These are phyloP conservation scores for Annona squamosa DNA, from an alignment of 164 flowering plant species.

Conservation along the genomic window DNA sequence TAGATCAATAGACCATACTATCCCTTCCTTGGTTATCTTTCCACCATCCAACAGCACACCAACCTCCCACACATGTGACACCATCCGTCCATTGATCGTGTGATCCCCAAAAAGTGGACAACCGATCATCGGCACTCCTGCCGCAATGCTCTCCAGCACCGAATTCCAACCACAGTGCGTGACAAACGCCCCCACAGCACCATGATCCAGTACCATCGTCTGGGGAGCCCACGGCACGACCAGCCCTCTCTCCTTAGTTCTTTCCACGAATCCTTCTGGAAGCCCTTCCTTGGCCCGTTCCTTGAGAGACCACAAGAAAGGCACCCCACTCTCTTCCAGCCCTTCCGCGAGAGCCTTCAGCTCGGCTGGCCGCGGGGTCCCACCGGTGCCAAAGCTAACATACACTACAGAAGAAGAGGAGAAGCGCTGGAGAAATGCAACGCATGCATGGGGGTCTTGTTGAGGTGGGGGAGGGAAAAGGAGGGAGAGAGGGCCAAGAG, in stretches of 20 bases:
- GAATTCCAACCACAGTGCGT: slow-evolving; percentile 35
- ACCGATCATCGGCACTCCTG: slow-evolving; percentile 29
- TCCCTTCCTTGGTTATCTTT: slow-evolving; percentile 13
- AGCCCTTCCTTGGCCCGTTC: slow-evolving; percentile 1
- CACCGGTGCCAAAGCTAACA: slow-evolving; percentile 45
- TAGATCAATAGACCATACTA: slow-evolving; percentile 7
- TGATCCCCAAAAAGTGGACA: slow-evolving; percentile 30
- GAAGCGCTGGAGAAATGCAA: slow-evolving; percentile 36
- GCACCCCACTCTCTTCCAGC: slow-evolving; percentile 20
- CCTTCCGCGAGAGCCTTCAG: slow-evolving; percentile 25
- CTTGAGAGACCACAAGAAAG: slow-evolving; percentile 24
- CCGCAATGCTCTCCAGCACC: slow-evolving; percentile 22
- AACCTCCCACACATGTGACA: slow-evolving; percentile 14
- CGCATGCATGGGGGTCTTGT: slow-evolving; percentile 25
- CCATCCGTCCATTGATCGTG: slow-evolving; percentile 11
- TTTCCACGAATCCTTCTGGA: slow-evolving; percentile 18
- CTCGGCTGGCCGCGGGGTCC: slow-evolving; percentile 17
- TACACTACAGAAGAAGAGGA: slow-evolving; percentile 36
- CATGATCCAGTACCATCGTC: slow-evolving; percentile 13
- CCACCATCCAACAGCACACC: slow-evolving; percentile 13
- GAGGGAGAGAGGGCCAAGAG: slow-evolving; percentile 34
- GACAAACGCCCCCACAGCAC: slow-evolving; percentile 21
- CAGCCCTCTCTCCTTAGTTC: slow-evolving; percentile 15
- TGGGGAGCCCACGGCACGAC: slow-evolving; percentile 35
- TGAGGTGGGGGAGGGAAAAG: slow-evolving; percentile 10